Conservation (phyloP, 805 yeast genomes). For the Grigorovia yakushimaensis region DNA sequence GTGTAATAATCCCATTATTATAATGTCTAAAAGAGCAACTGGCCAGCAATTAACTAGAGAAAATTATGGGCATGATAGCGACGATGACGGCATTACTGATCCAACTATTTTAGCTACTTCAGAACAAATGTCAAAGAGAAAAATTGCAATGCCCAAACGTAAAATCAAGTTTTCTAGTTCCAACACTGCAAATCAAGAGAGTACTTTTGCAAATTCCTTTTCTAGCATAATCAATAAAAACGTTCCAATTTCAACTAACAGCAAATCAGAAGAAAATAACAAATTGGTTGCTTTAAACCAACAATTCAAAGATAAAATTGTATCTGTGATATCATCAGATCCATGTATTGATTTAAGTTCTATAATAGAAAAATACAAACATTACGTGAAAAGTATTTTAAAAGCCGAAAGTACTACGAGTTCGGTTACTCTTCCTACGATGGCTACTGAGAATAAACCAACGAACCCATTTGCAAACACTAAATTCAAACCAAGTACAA, state of each 20-base stretch:
- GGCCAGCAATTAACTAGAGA: constrained; percentile 55
- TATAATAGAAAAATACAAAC: constrained; percentile 47
- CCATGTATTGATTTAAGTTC: constrained; percentile 48
- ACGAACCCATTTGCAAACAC: background rate
- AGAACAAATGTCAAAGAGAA: constrained; percentile 56
- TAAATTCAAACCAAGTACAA: background rate
- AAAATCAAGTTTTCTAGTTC: constrained; percentile 23
- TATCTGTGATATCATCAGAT: constrained; percentile 32
- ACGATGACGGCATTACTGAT: constrained; percentile 33
- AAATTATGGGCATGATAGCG: constrained; percentile 25
- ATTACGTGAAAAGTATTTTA: constrained; percentile 35
- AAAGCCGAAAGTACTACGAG: constrained; percentile 7
- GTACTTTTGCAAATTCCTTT: constrained; percentile 14
- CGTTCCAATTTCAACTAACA: background rate
- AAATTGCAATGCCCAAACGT: constrained; percentile 51
- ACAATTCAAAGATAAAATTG: constrained; percentile 43
- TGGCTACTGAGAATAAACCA: background rate
- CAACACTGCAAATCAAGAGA: constrained; percentile 7
- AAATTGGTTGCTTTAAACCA: constrained; percentile 59
- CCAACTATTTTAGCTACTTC: constrained; percentile 49
- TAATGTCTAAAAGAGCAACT: constrained; percentile 63
- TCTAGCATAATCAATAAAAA: constrained; percentile 6
- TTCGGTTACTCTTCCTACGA: background rate
- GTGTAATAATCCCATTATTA: background rate
- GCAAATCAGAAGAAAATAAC: constrained; percentile 30